Conservation (phyloP, 495 filamentous ascomycete genomes). For the Sabuloglossum arenarium region DNA sequence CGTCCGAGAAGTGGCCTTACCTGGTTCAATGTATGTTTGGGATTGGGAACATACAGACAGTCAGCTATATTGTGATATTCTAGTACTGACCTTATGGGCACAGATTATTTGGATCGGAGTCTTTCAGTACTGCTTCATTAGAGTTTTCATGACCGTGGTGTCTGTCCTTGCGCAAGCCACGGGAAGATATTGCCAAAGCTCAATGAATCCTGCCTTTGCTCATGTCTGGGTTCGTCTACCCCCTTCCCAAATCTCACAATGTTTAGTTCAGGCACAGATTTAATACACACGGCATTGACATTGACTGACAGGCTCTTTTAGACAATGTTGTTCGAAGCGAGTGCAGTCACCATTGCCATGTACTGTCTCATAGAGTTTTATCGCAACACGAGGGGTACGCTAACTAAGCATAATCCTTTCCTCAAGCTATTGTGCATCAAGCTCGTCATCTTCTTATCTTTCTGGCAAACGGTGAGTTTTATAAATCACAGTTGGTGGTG, state of each 20-base stretch:
- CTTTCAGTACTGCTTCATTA: conserved; percentile 81
- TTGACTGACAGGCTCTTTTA: conserved; percentile 12
- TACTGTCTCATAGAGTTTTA: conserved; percentile 87
- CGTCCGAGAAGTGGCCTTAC: conserved; percentile 46
- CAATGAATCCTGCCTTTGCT: conserved; percentile 54
- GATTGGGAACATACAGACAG: neutral
- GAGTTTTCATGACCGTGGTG: conserved; percentile 64
- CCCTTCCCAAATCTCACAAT: no score
- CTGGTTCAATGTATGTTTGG: conserved; percentile 8
- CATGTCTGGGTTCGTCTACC: conserved; percentile 72
- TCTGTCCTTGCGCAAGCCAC: conserved; percentile 51
- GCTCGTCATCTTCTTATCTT: conserved; percentile 84
- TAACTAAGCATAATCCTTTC: conserved; percentile 52
- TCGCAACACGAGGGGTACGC: conserved; percentile 43
- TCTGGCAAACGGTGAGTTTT: conserved; percentile 54
- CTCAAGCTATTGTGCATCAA: conserved; percentile 79
- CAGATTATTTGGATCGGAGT: conserved; percentile 68
- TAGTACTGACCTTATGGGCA: neutral
- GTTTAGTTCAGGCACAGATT: neutral
- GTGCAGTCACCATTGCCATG: conserved; percentile 72
- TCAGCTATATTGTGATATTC: neutral
- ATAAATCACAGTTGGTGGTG: neutral
- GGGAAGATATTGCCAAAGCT: conserved; percentile 57
- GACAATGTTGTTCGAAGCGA: conserved; percentile 46
- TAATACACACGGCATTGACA: neutral